Percentiles rank a stretch among this genome's conserved stretches.
Conservation (phyloP, 345 rosid genomes). For the Triadica sebifera region DNA sequence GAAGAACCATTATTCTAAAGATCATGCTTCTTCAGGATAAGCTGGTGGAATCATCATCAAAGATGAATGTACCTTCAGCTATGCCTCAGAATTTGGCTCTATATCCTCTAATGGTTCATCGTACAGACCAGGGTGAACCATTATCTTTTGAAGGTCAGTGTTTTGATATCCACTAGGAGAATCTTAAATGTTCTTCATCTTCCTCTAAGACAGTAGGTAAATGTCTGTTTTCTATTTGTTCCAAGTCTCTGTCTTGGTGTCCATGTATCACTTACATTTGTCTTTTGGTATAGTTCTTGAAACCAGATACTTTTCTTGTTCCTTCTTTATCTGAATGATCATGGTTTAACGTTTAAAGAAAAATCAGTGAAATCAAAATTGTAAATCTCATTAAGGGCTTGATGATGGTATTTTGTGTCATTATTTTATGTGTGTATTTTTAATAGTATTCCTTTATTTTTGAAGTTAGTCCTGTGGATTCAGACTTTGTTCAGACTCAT, state of each 20-base stretch:
- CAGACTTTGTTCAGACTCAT: neutral
- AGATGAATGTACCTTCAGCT: conserved; percentile 44
- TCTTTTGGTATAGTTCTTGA: too few relatives aligned
- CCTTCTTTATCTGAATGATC: too few relatives aligned
- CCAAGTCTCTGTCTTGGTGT: neutral
- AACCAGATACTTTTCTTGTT: too few relatives aligned
- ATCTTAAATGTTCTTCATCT: neutral
- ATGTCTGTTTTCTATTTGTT: neutral
- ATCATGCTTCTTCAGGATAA: conserved; percentile 63
- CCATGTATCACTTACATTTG: neutral
- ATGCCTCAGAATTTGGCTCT: conserved; percentile 46
- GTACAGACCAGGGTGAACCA: conserved; percentile 41
- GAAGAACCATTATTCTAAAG: conserved; percentile 47
- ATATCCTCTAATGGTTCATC: conserved; percentile 49
- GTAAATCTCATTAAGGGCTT: neutral
- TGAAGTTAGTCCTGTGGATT: neutral
- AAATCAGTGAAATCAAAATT: neutral
- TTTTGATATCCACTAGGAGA: neutral
- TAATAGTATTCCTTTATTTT: neutral
- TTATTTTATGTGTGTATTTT: neutral
- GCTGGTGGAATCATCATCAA: conserved; percentile 57
- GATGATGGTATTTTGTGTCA: neutral
- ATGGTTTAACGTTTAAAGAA: too few relatives aligned
- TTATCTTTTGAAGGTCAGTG: conserved; percentile 51
- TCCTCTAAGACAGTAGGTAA: neutral